Evolutionary conservation across 2,329 filamentous ascomycete genomes (phyloP).

Genomic region (Colletotrichum paranaense): DNA sequence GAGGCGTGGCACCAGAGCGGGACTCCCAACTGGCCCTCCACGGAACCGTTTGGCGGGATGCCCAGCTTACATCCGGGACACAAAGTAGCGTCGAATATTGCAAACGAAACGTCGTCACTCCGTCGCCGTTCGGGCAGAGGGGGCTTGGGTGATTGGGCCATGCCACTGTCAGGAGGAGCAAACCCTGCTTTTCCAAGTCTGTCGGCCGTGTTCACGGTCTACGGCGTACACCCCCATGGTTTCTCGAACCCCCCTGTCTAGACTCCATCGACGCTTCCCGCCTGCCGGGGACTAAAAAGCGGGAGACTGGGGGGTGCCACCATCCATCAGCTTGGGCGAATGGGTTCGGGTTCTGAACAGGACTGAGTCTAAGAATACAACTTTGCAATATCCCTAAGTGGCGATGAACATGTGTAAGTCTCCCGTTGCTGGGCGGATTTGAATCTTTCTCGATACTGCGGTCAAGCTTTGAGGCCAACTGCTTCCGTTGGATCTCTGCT

Average conservation of each 20-base stretch:
- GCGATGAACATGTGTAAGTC: slow-evolving; percentile 31
- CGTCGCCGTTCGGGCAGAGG: neutral
- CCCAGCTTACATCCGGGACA: slow-evolving; percentile 12
- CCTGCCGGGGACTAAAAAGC: slow-evolving; percentile 21
- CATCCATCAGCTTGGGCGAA: slow-evolving; percentile 17
- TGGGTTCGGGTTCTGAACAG: neutral
- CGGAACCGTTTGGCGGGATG: slow-evolving; percentile 24
- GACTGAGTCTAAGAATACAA: neutral
- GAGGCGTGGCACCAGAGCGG: slow-evolving; percentile 24
- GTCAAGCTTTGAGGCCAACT: neutral
- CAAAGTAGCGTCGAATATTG: slow-evolving; percentile 12
- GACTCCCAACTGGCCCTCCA: slow-evolving; percentile 8
- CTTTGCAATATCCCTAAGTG: neutral
- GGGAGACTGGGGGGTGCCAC: slow-evolving; percentile 23
- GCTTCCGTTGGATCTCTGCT: neutral
- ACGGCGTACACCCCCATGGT: slow-evolving; percentile 3
- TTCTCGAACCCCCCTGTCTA: slow-evolving; percentile 1
- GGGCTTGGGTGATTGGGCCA: slow-evolving; percentile 18
- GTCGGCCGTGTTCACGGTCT: neutral
- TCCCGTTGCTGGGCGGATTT: slow-evolving; percentile 25
- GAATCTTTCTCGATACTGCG: neutral
- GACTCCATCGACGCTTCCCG: slow-evolving; percentile 25
- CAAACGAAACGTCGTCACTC: slow-evolving; percentile 27
- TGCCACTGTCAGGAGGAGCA: slow-evolving; percentile 16
- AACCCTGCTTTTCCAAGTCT: slow-evolving; percentile 13